Evolutionary conservation across 768 basidiomycete genomes (phyloP), one percentile per base, ranked within the genome.

Genomic region (Jaapia argillacea): DNA sequence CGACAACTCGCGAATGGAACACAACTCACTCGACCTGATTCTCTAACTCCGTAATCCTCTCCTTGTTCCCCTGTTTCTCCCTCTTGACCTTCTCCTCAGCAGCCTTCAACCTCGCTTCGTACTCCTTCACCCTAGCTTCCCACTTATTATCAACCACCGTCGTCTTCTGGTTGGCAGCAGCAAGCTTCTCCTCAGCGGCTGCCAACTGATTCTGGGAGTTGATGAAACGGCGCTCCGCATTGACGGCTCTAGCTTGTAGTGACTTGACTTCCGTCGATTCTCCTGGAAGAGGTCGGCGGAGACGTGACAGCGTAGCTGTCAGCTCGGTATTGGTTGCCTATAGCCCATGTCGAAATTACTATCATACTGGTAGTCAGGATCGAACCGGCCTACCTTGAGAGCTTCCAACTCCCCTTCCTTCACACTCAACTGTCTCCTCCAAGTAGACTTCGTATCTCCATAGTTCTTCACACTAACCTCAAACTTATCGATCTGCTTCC

Each of bases 61-160:
- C 94, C 64, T 97, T 99, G 36, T 82, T 77, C 3, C 94, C 96
- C 54, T 97, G 93, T 47, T 87, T 70, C 67, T 94, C 92, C 43
- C 89, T 72, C 71, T 97, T 97, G 50, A 90, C 79, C 57, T 80
- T 81, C 69, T 98, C 93, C 54, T 91, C 89, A 0, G 88, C 88
- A 0, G 80, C 78, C 59, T 80, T 81, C 48, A 92, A 56, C 14
- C 86, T 66, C 12, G 75, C 58, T 63, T 96, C 90, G 54, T 93
- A 92, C 62, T 98, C 93, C 60, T 81, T 84, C 36, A 98, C 87
- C n/a, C 93, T 71, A 0, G 84, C 88, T 54, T 93, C 92, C 91
- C 93, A 98, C 61, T 93, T 94, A 42, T 65, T 67, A 51, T 96
- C 92, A 0, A 86, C 84, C 0, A 66, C 68, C 0, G 70, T 66